phyloP scores from a whole-genome alignment of 345 rosid genomes.

The Arabidopsis suecica region DNA sequence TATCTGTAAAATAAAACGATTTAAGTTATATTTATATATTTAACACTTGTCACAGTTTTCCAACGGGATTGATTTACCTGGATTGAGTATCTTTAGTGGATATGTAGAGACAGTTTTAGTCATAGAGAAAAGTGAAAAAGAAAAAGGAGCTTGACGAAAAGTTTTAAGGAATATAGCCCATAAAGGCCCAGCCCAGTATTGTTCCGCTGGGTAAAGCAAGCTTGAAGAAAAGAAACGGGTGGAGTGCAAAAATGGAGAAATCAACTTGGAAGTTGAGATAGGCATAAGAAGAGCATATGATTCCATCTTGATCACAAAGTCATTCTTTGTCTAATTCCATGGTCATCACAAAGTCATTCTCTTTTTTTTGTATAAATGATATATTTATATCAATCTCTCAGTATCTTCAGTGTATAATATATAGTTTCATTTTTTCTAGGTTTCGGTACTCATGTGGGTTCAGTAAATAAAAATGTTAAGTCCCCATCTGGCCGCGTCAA shows the following conservation, averaged over 20 bases:
- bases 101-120: no score
- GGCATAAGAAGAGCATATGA: slow-evolving; percentile 25
- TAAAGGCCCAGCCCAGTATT: neutral
- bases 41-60: no score
- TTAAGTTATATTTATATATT: no score
- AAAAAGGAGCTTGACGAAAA: no score
- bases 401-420: slow-evolving; percentile 3
- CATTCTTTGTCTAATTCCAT: slow-evolving; percentile 17
- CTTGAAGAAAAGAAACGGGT: slow-evolving; percentile 21
- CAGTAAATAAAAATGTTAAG: neutral
- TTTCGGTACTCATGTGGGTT: slow-evolving; percentile 2
- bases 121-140: no score
- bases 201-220: neutral
- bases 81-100: no score
- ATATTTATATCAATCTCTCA: neutral
- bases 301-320: slow-evolving; percentile 20
- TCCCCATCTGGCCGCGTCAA: slow-evolving; percentile 4
- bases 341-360: slow-evolving; percentile 4
- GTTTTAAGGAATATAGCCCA: neutral
- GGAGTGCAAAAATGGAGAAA: slow-evolving; percentile 4
- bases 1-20: no score
- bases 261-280: slow-evolving; percentile 14
- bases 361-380: neutral
- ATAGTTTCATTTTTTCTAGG: neutral
- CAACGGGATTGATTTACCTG: no score